These are phyloP conservation scores for Lumnitzera racemosa DNA, from an alignment of 345 rosid genomes.

Conservation along the genomic window DNA sequence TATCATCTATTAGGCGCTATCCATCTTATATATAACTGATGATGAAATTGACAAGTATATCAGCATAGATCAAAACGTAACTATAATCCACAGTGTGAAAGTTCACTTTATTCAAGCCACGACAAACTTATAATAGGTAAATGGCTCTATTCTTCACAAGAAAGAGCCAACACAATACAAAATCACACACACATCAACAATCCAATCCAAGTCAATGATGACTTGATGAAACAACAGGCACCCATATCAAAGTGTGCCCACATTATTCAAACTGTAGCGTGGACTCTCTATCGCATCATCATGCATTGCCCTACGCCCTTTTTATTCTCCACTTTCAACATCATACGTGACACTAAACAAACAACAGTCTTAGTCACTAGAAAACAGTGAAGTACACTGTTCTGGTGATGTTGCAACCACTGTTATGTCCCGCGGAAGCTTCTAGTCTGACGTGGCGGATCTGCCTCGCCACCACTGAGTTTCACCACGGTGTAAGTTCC, in stretches of 20 bases:
- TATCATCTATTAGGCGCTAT: no score
- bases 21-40: no score
- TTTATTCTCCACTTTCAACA: slow-evolving; percentile 18
- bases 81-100: no score
- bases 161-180: not conserved
- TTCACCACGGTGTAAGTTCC: slow-evolving; percentile 69
- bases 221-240: slow-evolving; percentile 3
- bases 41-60: no score
- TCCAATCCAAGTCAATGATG: slow-evolving; percentile 9
- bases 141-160: no score
- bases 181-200: not conserved
- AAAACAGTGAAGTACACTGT: not conserved
- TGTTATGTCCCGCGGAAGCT: slow-evolving; percentile 52
- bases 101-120: no score
- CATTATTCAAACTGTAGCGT: slow-evolving; percentile 14
- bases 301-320: slow-evolving; percentile 19
- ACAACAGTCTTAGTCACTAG: slow-evolving; percentile 10
- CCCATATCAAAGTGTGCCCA: not conserved
- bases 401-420: no score
- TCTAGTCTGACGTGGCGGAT: slow-evolving; percentile 64
- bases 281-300: slow-evolving; percentile 18
- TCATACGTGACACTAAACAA: slow-evolving; percentile 7
- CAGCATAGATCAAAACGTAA: no score
- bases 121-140: no score
- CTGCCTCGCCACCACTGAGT: slow-evolving; percentile 52